Percentiles rank a stretch among this genome's conserved stretches.
Conservation (phyloP, 306 rosid species). For the Vicia faba region DNA sequence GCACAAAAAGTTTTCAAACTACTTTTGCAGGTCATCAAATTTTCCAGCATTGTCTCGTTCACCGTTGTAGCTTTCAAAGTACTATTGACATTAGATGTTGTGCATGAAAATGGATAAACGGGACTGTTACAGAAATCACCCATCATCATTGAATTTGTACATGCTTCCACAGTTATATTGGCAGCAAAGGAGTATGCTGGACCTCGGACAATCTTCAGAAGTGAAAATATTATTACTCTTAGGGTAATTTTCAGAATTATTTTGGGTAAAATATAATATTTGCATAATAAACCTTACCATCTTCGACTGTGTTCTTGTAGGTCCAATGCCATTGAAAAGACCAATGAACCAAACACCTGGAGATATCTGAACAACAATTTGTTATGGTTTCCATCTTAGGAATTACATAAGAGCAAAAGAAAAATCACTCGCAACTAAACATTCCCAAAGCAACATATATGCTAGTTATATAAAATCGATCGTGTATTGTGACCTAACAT, state of each 20-base stretch:
- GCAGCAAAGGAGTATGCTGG: slow-evolving; percentile 67
- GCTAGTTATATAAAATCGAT: slow-evolving; percentile 13
- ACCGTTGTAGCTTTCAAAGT: slow-evolving; percentile 35
- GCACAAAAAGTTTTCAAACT: slow-evolving; percentile 54
- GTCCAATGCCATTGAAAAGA: slow-evolving; percentile 93
- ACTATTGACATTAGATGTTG: slow-evolving; percentile 44
- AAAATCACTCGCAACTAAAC: slow-evolving; percentile 30
- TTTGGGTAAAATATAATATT: slow-evolving; percentile 9
- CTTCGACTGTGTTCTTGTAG: slow-evolving; percentile 84
- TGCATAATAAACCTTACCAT: slow-evolving; percentile 62
- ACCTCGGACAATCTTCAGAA: slow-evolving; percentile 71
- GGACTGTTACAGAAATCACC: slow-evolving; percentile 86
- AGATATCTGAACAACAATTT: slow-evolving; percentile 71
- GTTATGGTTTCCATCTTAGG: slow-evolving; percentile 33
- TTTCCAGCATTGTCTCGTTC: slow-evolving; percentile 43
- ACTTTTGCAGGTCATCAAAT: slow-evolving; percentile 63
- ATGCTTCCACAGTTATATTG: slow-evolving; percentile 86
- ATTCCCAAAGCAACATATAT: slow-evolving; percentile 7
- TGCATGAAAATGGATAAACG: slow-evolving; percentile 74
- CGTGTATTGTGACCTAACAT: neutral
- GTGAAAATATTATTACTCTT: slow-evolving; percentile 1
- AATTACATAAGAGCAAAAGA: slow-evolving; percentile 6
- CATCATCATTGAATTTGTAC: slow-evolving; percentile 64
- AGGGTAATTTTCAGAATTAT: neutral
- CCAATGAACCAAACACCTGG: slow-evolving; percentile 96